A percentile compares a stretch with the other conserved stretches of the same genome.
These are phyloP conservation scores for Xylariaceae sp. DNA, from an alignment of 2,329 filamentous ascomycete genomes.

Conservation along the genomic window DNA sequence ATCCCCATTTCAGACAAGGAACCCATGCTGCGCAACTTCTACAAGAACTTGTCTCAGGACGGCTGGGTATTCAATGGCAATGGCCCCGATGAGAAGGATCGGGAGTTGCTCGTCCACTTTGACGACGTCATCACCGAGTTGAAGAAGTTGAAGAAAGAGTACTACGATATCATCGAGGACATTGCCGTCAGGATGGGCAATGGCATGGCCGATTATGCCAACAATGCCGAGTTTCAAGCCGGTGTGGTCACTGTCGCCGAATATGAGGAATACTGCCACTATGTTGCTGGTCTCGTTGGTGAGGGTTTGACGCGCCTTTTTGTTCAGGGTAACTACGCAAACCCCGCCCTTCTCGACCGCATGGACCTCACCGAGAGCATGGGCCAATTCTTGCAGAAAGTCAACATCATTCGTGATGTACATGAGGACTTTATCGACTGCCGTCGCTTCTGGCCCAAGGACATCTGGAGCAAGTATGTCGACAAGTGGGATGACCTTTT, in stretches of 20 bases:
- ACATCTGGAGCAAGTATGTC: slow-evolving; percentile 96
- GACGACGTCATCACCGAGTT: slow-evolving; percentile 81
- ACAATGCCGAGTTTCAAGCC: slow-evolving; percentile 72
- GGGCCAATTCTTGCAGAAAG: slow-evolving; percentile 96
- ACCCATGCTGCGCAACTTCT: slow-evolving; percentile 76
- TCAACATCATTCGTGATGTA: slow-evolving; percentile 96
- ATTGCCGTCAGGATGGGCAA: slow-evolving; percentile 95
- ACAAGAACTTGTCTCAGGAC: slow-evolving; percentile 70
- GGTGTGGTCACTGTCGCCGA: slow-evolving; percentile 79
- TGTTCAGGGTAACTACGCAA: slow-evolving; percentile 78
- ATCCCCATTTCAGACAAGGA: slow-evolving; percentile 77
- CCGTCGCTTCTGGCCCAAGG: slow-evolving; percentile 88
- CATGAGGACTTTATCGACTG: slow-evolving; percentile 84
- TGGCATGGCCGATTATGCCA: slow-evolving; percentile 93
- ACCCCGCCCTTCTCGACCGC: slow-evolving; percentile 73
- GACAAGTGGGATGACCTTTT: slow-evolving; percentile 86
- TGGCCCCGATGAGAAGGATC: slow-evolving; percentile 88
- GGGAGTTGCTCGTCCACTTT: slow-evolving; percentile 87
- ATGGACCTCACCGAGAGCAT: slow-evolving; percentile 86
- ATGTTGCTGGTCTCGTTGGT: slow-evolving; percentile 96
- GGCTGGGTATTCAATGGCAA: slow-evolving; percentile 89
- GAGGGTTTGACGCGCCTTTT: slow-evolving; percentile 89
- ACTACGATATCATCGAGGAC: slow-evolving; percentile 82
- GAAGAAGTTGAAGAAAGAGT: slow-evolving; percentile 78
- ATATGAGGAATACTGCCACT: slow-evolving; percentile 96